phyloP scores from a whole-genome alignment of 2,329 filamentous ascomycete species.

The Hypoxylon rubiginosum region DNA sequence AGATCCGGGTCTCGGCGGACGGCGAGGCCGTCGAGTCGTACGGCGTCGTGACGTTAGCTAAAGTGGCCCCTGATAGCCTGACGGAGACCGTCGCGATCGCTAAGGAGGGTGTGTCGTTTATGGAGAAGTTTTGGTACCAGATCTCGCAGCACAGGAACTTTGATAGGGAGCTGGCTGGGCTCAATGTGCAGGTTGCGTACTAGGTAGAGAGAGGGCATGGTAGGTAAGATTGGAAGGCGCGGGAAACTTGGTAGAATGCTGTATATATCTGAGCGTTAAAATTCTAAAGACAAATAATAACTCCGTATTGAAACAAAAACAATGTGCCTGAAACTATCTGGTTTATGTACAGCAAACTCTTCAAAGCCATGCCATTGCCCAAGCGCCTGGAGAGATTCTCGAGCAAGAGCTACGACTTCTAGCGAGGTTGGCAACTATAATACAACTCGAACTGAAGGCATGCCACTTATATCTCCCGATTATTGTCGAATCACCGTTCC shows the following conservation, averaged over 20 bases:
- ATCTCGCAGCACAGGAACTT: slow-evolving; percentile 82
- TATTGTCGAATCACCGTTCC: slow-evolving; percentile 9
- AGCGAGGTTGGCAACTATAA: too few relatives aligned
- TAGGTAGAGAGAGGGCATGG: slow-evolving; percentile 54
- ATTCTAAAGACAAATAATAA: too few relatives aligned
- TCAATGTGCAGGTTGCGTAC: slow-evolving; percentile 76
- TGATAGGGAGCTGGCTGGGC: slow-evolving; percentile 78
- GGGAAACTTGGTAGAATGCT: too few relatives aligned
- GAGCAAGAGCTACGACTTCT: too few relatives aligned
- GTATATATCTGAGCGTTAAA: too few relatives aligned
- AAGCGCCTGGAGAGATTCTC: too few relatives aligned
- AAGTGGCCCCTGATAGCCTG: slow-evolving; percentile 67
- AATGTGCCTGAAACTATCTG: too few relatives aligned
- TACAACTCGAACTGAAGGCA: background rate
- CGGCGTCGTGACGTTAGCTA: slow-evolving; percentile 78
- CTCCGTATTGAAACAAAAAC: too few relatives aligned
- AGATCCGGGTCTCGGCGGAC: slow-evolving; percentile 59
- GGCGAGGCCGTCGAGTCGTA: slow-evolving; percentile 74
- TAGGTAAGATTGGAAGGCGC: background rate
- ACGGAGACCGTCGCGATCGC: slow-evolving; percentile 73
- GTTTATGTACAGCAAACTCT: too few relatives aligned
- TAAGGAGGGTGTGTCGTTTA: slow-evolving; percentile 76
- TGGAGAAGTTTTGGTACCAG: slow-evolving; percentile 77
- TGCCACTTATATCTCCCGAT: background rate
- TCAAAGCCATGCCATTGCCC: too few relatives aligned